Conservation (phyloP, 495 filamentous ascomycete species). For the Chaetomium fimeti region DNA sequence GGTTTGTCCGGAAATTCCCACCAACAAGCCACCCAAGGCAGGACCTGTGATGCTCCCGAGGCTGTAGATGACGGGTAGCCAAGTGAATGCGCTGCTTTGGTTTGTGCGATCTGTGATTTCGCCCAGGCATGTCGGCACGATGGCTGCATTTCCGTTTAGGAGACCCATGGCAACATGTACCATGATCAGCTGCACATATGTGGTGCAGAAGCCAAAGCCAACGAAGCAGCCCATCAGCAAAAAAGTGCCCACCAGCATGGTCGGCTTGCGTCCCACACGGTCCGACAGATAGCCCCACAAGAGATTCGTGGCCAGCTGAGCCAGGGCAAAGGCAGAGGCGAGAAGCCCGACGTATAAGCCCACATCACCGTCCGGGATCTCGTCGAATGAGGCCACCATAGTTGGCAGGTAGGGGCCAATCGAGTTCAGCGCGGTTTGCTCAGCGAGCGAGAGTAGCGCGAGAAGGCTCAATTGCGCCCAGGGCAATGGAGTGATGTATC, state of each 20-base stretch:
- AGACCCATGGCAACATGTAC: constrained; percentile 90
- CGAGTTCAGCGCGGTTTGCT: constrained; percentile 94
- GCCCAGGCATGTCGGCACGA: constrained; percentile 89
- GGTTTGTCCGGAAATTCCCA: constrained; percentile 54
- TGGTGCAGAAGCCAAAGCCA: constrained; percentile 84
- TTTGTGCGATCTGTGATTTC: constrained; percentile 95
- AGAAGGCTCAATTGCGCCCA: constrained; percentile 78
- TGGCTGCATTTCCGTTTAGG: constrained; percentile 81
- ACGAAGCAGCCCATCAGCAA: constrained; percentile 77
- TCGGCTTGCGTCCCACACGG: constrained; percentile 85
- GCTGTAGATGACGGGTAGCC: constrained; percentile 89
- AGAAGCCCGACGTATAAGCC: constrained; percentile 89
- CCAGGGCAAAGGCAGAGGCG: constrained; percentile 85
- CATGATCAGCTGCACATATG: constrained; percentile 73
- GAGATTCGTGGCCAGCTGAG: constrained; percentile 88
- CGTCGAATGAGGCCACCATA: constrained; percentile 84
- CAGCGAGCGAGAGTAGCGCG: constrained; percentile 82
- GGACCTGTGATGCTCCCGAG: constrained; percentile 91
- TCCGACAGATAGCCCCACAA: constrained; percentile 94
- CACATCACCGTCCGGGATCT: constrained; percentile 65
- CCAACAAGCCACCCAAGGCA: constrained; percentile 79
- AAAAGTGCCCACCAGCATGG: constrained; percentile 82
- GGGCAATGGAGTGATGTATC: constrained; percentile 66
- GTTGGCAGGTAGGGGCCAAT: constrained; percentile 94
- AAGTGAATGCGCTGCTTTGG: constrained; percentile 86